A percentile compares a stretch with the other conserved stretches of the same genome.
These are phyloP conservation scores for Mortierella sp. DNA, from an alignment of 371 early-diverging fungal species.

Conservation along the genomic window DNA sequence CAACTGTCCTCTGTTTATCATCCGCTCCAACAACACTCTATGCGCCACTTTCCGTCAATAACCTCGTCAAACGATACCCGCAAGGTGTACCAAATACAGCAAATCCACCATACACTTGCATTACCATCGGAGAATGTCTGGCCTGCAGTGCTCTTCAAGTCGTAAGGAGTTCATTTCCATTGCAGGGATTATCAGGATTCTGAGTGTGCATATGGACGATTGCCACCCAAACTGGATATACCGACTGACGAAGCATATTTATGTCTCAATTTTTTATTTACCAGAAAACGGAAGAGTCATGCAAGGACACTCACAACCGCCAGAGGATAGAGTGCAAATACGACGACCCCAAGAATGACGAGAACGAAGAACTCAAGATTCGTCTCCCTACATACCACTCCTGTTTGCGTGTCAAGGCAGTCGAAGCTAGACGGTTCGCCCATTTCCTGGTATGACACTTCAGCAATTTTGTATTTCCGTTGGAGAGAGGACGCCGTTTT, in stretches of 20 bases:
- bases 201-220: neutral
- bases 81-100: neutral
- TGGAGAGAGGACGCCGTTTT: neutral
- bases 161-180: constrained; percentile 24
- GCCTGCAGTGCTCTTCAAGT: constrained; percentile 42
- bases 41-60: neutral
- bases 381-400: constrained; percentile 37
- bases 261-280: neutral
- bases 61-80: constrained; percentile 23
- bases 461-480: too few relatives aligned
- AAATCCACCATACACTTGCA: constrained; percentile 31
- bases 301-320: constrained; percentile 48
- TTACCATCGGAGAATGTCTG: constrained; percentile 35
- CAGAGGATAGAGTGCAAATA: constrained; percentile 48
- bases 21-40: neutral
- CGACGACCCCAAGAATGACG: constrained; percentile 50
- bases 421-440: constrained; percentile 49
- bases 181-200: neutral
- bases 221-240: neutral
- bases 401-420: constrained; percentile 48
- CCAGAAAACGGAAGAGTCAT: constrained; percentile 39
- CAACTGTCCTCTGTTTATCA: constrained; percentile 9
- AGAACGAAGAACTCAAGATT: constrained; percentile 50
- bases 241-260: neutral
- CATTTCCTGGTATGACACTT: constrained; percentile 41